Base-by-base conservation (phyloP, 163 green algal genomes). In the Chloromonas sp. region DNA sequence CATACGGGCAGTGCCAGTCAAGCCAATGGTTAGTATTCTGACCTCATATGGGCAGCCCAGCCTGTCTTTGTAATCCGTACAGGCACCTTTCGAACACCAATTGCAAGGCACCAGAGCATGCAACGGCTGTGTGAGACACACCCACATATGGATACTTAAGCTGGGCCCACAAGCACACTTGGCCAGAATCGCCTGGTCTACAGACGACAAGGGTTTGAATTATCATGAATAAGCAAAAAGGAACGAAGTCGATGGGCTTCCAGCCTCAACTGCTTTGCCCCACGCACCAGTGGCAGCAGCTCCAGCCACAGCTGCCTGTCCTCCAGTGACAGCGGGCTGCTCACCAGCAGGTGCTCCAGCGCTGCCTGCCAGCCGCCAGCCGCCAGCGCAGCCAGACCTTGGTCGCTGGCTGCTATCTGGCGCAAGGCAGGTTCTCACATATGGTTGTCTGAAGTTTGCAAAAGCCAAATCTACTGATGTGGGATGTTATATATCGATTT, bases 251-350 rank as follows among this genome's bases (percentile, higher is more conserved):
- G 36, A 36, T 36, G 36, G 36, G 36, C 36, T 36, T 36, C 36
- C 36, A 36, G 36, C 36, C 36, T 36, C 36, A 36, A 36, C 36
- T 36, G 36, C 36, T 36, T 36, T 36, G 36, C 36, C 66, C 11
- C 0, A 78, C n/a, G 11, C 61, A 77, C 58, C 81, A 83, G 78
- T 1, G 58, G 85, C 85, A 91, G 79, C 78, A 91, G 88, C 71
- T 85, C 74, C 71, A 84, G 58, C 88, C 88, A 91, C 62, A 91
- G 74, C 15, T 83, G 74, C 1, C 36, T 61, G 85, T 91, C 88
- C 66, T 91, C 88, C 2, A 79, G 59, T 60, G 83, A 89, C 58
- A 61, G 60, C 3, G 88, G 88, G 1, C 57, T 8, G 11, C 70
- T 77, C 15, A 78, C 71, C 62, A 91, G 85, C 84, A 91, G 88